phyloP scores from a whole-genome alignment of 768 basidiomycete genomes.

The Tricholoma hemisulphureum region DNA sequence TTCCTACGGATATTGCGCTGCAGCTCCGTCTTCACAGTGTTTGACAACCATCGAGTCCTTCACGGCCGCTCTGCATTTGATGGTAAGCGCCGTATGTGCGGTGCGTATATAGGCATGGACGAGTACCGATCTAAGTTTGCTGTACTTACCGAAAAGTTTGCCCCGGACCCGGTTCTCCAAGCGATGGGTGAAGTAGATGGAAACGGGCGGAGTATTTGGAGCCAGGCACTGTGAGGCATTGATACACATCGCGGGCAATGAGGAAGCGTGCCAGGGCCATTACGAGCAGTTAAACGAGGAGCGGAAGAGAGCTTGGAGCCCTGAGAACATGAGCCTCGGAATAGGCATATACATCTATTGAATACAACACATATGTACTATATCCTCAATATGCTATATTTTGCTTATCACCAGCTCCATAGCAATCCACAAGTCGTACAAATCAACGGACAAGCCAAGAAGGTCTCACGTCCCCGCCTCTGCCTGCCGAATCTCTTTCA shows the following conservation, averaged over 20 bases:
- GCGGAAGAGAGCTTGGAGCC: too few relatives aligned
- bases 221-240: conserved; percentile 42
- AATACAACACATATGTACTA: not conserved
- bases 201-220: conserved; percentile 58
- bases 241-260: not conserved
- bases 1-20: not conserved
- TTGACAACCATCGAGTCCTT: conserved; percentile 91
- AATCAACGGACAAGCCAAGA: too few relatives aligned
- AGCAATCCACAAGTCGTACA: too few relatives aligned
- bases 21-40: conserved; percentile 44
- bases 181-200: conserved; percentile 22
- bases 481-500: conserved; percentile 60
- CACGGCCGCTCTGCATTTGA: conserved; percentile 92
- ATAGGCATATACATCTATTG: too few relatives aligned
- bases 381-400: not conserved
- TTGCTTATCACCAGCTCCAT: too few relatives aligned
- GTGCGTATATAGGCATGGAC: conserved; percentile 90
- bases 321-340: too few relatives aligned
- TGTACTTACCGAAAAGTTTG: conserved; percentile 62
- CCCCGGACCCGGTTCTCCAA: conserved; percentile 28
- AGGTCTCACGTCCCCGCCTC: conserved; percentile 18
- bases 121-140: conserved; percentile 82
- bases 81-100: conserved; percentile 90
- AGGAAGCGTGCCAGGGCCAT: too few relatives aligned
- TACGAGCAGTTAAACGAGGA: too few relatives aligned